Evolutionary conservation across 768 basidiomycete species (phyloP), one percentile per base, ranked within the genome.

Genomic region (Pleurotus sapidus): DNA sequence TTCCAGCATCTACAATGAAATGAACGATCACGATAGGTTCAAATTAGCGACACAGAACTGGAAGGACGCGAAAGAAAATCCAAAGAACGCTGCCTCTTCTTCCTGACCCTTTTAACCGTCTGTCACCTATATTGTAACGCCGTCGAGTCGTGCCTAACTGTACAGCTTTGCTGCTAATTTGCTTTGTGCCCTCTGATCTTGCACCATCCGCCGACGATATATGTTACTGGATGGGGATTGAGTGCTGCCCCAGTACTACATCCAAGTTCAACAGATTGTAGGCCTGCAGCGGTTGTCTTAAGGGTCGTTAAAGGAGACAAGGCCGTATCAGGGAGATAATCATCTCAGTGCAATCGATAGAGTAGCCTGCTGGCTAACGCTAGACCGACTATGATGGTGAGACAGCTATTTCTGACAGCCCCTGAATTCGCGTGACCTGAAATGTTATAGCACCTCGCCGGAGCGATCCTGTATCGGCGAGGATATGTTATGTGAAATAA

Each of bases 31-130:
- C 59, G 2, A 27, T 58, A 87, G 88, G 65, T 88, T 92, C 74
- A 91, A 88, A 71, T 62, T 79, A 51, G 89, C 89, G 15, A 87
- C 89, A 1, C 61, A 82, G 46, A 91, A 91, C 74, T 92, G 89
- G 89, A 89, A 88, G 71, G 82, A 77, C 61, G 79, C 87, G 49
- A 84, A 84, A 65, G 86, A 88, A 68, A 88, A 88, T 64, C 82
- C 83, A 0, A 82, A 80, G 68, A 72, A 72, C 63, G 65, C 69
- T 30, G 49, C 47, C 48, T n/a, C 46, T 24, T 46, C 43, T 46
- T 45, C 30, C 30, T 34, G 30, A 34, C 30, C 8, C 30, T 34
- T 34, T 34, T 2, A 8, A 34, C 8, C 11, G 30, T 34, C 30
- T 34, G 30, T 34, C 30, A 11, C 45, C 43, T 18, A 53, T 30